Conservation (phyloP, 176 grass and related monocot species). For the Pontederia paniculata region DNA sequence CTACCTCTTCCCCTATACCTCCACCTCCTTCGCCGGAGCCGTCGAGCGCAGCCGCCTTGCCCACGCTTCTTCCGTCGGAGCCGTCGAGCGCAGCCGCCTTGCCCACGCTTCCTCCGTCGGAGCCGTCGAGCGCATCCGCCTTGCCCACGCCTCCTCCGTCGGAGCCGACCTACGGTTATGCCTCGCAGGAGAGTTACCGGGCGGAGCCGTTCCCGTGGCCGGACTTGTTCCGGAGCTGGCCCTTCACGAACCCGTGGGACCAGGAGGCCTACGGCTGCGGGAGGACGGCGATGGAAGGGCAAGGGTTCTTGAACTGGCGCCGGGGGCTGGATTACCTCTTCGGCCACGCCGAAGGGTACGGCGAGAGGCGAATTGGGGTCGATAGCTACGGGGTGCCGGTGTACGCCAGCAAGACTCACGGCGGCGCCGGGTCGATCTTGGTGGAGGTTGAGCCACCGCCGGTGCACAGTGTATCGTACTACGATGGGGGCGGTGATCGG, state of each 20-base stretch:
- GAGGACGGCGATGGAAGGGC: slow-evolving; percentile 14
- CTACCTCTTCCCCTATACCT: background rate
- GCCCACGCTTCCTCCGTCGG: background rate
- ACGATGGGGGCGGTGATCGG: slow-evolving; percentile 7
- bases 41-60: background rate
- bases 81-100: background rate
- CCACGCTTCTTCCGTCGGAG: background rate
- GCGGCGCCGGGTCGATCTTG: slow-evolving; percentile 24
- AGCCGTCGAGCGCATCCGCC: background rate
- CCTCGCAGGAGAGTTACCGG: slow-evolving; percentile 13
- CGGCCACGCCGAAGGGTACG: slow-evolving; percentile 73
- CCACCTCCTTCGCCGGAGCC: background rate
- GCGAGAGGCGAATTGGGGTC: slow-evolving; percentile 44
- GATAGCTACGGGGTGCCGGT: slow-evolving; percentile 52
- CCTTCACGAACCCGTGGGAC: slow-evolving; percentile 5
- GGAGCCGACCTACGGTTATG: background rate
- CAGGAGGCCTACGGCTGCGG: slow-evolving; percentile 1
- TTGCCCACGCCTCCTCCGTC: background rate
- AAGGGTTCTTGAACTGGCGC: slow-evolving; percentile 60
- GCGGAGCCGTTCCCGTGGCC: slow-evolving; percentile 32
- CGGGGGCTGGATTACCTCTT: slow-evolving; percentile 77
- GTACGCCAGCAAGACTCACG: slow-evolving; percentile 64
- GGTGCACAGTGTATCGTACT: slow-evolving; percentile 31
- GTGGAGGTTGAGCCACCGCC: slow-evolving; percentile 46
- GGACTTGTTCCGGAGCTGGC: slow-evolving; percentile 49